These are phyloP conservation scores for Boletus sp. DNA, from an alignment of 1,284 basidiomycete genomes.

Conservation along the genomic window DNA sequence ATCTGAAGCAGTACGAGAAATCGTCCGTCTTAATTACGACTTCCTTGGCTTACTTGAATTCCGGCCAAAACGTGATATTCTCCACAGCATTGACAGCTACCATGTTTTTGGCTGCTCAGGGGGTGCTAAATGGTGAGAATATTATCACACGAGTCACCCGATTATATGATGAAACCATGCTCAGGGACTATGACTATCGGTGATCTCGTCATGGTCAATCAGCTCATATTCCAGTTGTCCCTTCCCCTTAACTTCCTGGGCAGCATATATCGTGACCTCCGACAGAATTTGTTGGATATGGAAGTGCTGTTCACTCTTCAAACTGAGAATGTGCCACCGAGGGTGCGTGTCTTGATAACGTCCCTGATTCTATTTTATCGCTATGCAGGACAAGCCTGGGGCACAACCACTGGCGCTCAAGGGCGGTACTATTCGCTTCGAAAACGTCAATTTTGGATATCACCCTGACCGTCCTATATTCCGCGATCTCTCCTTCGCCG, in stretches of 20 bases:
- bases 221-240: conserved; percentile 97
- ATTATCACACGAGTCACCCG: background rate
- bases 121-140: conserved; percentile 75
- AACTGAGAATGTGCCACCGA: conserved; percentile 72
- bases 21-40: conserved; percentile 94
- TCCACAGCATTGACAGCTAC: conserved; percentile 88
- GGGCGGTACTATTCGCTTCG: conserved; percentile 89
- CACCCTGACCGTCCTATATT: conserved; percentile 91
- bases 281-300: conserved; percentile 96
- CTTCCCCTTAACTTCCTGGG: conserved; percentile 96
- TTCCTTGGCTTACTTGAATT: conserved; percentile 89
- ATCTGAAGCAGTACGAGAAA: conserved; percentile 85
- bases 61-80: conserved; percentile 96
- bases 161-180: background rate
- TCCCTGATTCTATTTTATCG: background rate
- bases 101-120: conserved; percentile 96
- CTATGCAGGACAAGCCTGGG: conserved; percentile 57
- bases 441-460: conserved; percentile 91
- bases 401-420: conserved; percentile 68
- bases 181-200: conserved; percentile 96
- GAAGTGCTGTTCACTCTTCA: conserved; percentile 92
- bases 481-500: conserved; percentile 81
- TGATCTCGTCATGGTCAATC: conserved; percentile 98
- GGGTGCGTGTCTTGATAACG: conserved; percentile 39
- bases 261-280: conserved; percentile 93